Evolutionary conservation across 305 asterid species (phyloP), one percentile per base, ranked within the genome.

Genomic region (Ajuga reptans): DNA sequence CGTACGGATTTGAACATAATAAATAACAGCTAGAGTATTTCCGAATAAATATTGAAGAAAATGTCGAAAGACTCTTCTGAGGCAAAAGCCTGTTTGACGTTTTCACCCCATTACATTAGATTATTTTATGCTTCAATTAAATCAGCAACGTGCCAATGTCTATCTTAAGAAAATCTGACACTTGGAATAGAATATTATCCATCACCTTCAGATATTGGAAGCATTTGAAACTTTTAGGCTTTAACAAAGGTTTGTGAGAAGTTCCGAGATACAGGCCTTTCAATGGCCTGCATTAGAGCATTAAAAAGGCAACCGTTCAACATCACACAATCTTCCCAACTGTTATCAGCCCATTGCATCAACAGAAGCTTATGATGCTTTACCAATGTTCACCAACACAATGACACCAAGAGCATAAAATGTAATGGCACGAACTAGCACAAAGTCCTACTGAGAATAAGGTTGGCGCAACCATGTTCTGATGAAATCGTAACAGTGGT

Each of bases 1-100:
- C 46, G 58, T 9, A 61, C 71, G 61, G 56, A 51, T 51, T 68
- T 66, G 53, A 71, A 57, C 61, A 50, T 16, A 29, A 63, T 12
- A 58, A 37, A 29, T 42, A 39, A 41, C 14, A 76, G 50, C 31
- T 6, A 50, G 31, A 37, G 62, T 43, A 34, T 42, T 33, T 45
- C 34, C 5, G 4, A 66, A 17, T 21, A 37, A 9, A 41, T 15
- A 17, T 27, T 34, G 29, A 55, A 39, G 29, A 16, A 54, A 17
- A 36, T 62, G 41, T 31, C n/a, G n/a, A n/a, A n/a, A n/a, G n/a
- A n/a, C n/a, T n/a, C n/a, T n/a, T n/a, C n/a, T n/a, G n/a, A n/a
- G n/a, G n/a, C n/a, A n/a, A n/a, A n/a, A n/a, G n/a, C 11, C 9
- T 39, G 24, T 6, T 33, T 14, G 12, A 66, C 27, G 12, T 16